These are phyloP conservation scores for Ilyonectria mors-panacis DNA, from an alignment of 2,329 filamentous ascomycete genomes.

Conservation along the genomic window DNA sequence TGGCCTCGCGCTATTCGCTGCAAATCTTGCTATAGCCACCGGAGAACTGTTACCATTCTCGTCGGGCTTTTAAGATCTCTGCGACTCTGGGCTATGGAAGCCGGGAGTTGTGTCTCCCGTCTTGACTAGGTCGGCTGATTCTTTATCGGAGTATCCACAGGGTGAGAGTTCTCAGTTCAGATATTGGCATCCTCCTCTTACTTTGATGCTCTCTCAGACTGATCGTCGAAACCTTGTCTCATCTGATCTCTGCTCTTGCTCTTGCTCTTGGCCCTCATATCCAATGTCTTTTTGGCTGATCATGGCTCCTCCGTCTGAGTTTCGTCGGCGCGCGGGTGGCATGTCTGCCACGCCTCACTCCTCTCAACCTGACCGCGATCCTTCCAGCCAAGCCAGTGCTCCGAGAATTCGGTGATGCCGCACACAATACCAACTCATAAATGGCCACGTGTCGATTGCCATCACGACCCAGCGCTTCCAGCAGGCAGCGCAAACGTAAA, in stretches of 20 bases:
- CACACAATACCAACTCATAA: constrained; percentile 37
- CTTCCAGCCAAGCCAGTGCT: constrained; percentile 48
- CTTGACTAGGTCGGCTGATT: constrained; percentile 52
- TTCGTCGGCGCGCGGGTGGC: constrained; percentile 41
- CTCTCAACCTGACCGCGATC: constrained; percentile 47
- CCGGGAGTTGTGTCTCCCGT: constrained; percentile 52
- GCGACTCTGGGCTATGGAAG: constrained; percentile 64
- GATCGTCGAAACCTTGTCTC: constrained; percentile 39
- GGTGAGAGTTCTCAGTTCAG: constrained; percentile 42
- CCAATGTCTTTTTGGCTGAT: constrained; percentile 41
- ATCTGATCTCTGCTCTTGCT: constrained; percentile 45
- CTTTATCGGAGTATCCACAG: constrained; percentile 50
- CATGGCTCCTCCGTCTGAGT: constrained; percentile 43
- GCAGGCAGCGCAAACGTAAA: constrained; percentile 30
- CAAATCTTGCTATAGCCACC: constrained; percentile 68
- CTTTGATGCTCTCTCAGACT: constrained; percentile 37
- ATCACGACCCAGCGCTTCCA: constrained; percentile 37
- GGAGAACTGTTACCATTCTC: constrained; percentile 57
- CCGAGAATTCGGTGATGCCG: constrained; percentile 41
- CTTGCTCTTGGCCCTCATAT: constrained; percentile 40
- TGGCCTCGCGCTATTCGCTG: constrained; percentile 74
- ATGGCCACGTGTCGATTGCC: constrained; percentile 35
- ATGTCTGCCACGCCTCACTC: constrained; percentile 44
- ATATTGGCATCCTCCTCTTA: constrained; percentile 48
- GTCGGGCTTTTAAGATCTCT: constrained; percentile 59